These are phyloP conservation scores for Quercus rubra DNA, from an alignment of 306 rosid genomes.

Conservation along the genomic window DNA sequence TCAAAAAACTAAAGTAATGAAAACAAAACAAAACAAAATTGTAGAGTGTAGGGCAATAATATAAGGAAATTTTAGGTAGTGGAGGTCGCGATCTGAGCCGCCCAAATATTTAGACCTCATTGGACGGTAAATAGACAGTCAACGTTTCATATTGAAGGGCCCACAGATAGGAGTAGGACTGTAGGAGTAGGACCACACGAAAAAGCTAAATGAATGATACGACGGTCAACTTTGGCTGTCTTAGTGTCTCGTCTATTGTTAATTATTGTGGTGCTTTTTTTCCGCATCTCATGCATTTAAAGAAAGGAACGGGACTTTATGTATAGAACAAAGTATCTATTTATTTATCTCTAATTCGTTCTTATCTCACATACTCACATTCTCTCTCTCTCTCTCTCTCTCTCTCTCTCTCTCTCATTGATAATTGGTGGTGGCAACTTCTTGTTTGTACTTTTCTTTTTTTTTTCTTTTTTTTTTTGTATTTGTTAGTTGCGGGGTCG, in stretches of 20 bases:
- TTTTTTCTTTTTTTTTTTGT: neutral
- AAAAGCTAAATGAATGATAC: neutral
- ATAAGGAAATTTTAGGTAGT: neutral
- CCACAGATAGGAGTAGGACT: neutral
- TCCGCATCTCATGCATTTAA: neutral
- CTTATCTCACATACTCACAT: too few relatives aligned
- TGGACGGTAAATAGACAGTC: neutral
- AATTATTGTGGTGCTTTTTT: neutral
- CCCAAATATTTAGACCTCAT: neutral
- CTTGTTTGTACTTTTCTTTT: neutral
- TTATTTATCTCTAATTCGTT: too few relatives aligned
- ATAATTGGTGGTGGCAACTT: neutral
- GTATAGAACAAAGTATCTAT: too few relatives aligned
- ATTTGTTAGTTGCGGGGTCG: neutral
- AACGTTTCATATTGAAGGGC: neutral
- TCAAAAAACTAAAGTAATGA: neutral
- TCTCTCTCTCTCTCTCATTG: too few relatives aligned
- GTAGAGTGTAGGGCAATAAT: neutral
- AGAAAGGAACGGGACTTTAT: neutral
- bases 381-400: neutral
- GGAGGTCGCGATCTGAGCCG: neutral
- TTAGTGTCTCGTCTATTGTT: neutral
- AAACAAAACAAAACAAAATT: neutral
- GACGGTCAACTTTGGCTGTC: conserved; percentile 17
- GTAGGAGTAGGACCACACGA: neutral